A percentile compares a stretch with the other conserved stretches of the same genome.
Conservation (phyloP, 192 early-diverging fungal genomes). For the Spizellomyces sp. region DNA sequence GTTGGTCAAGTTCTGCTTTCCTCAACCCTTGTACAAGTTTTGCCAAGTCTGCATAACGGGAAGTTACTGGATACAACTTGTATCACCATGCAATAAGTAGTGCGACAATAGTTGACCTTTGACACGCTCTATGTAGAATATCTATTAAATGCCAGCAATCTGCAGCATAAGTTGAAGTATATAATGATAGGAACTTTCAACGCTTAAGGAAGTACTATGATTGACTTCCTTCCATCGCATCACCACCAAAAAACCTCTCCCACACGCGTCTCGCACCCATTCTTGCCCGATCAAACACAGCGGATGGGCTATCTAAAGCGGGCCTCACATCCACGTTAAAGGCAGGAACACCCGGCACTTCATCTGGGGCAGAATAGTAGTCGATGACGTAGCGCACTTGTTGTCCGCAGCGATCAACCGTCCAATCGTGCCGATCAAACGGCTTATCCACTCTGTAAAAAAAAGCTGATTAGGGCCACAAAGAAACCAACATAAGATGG, state of each 20-base stretch:
- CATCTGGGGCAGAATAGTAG: conserved; percentile 70
- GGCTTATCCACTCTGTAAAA: conserved; percentile 73
- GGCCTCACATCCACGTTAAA: conserved; percentile 96
- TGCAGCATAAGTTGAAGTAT: too few relatives aligned
- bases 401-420: conserved; percentile 85
- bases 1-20: too few relatives aligned
- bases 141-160: too few relatives aligned
- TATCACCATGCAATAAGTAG: too few relatives aligned
- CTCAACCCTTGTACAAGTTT: too few relatives aligned
- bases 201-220: neutral
- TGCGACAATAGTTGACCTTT: too few relatives aligned
- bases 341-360: conserved; percentile 70
- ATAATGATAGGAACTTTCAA: too few relatives aligned
- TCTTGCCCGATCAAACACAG: conserved; percentile 44
- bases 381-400: conserved; percentile 96
- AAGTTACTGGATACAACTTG: too few relatives aligned
- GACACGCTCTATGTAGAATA: too few relatives aligned
- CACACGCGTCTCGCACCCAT: conserved; percentile 28
- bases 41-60: too few relatives aligned
- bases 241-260: conserved; percentile 34
- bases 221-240: conserved; percentile 7
- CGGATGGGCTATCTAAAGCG: conserved; percentile 74
- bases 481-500: too few relatives aligned
- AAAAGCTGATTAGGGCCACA: neutral
- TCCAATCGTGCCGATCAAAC: conserved; percentile 99